These are phyloP conservation scores for Xylaria sp. DNA, from an alignment of 2,329 filamentous ascomycete species.

Conservation along the genomic window DNA sequence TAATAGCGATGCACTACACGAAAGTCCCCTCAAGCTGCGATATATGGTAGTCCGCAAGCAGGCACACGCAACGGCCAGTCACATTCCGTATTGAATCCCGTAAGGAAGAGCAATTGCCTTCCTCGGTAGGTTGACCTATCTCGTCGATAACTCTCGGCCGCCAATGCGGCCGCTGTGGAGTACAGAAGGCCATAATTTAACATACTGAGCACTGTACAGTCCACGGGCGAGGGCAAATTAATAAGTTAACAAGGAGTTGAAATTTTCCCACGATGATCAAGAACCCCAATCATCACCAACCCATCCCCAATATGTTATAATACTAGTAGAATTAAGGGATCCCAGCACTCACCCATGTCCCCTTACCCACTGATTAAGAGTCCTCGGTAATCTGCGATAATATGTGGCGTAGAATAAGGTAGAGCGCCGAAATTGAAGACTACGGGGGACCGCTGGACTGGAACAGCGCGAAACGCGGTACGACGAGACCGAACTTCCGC, in stretches of 20 bases:
- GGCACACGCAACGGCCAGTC: no score
- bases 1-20: no score
- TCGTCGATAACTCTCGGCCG: not conserved
- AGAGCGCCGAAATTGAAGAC: constrained; percentile 5
- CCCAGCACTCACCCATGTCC: not conserved
- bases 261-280: not conserved
- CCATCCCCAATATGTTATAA: not conserved
- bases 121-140: not conserved
- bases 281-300: not conserved
- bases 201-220: not conserved
- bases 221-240: not conserved
- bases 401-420: not conserved
- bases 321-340: not conserved
- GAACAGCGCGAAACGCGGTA: not conserved
- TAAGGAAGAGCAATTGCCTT: not conserved
- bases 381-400: not conserved
- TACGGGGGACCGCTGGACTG: not conserved
- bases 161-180: not conserved
- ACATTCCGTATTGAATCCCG: no score
- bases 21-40: no score
- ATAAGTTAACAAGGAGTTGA: not conserved
- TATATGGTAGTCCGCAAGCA: no score
- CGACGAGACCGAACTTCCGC: not conserved
- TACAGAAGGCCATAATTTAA: not conserved
- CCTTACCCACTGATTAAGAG: constrained; percentile 6